Conservation (phyloP, 495 filamentous ascomycete species). For the Platismatia glauca region DNA sequence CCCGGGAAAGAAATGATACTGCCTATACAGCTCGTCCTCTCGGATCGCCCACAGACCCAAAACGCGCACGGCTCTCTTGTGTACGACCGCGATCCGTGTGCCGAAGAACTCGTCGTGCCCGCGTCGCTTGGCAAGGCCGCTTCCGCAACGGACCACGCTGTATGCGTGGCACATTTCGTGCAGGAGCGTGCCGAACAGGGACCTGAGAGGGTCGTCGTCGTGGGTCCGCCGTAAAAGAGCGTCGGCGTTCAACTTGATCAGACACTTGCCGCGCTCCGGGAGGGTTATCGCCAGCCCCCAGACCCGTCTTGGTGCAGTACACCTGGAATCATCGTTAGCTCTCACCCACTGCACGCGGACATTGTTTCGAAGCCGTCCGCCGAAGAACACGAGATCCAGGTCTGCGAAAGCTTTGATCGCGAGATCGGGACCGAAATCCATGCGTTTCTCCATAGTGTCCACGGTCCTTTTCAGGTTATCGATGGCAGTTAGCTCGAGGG, state of each 20-base stretch:
- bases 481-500: too few relatives aligned
- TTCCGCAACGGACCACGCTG: not conserved
- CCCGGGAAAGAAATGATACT: not conserved
- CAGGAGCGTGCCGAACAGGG: not conserved
- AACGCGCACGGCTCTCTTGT: not conserved
- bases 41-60: not conserved
- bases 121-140: not conserved
- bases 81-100: not conserved
- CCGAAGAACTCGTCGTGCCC: not conserved
- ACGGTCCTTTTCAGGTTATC: too few relatives aligned
- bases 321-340: too few relatives aligned
- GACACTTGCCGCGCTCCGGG: not conserved
- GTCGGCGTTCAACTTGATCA: not conserved
- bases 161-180: conserved; percentile 13
- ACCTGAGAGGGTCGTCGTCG: not conserved
- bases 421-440: not conserved
- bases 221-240: not conserved
- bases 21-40: not conserved
- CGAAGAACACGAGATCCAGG: conserved; percentile 4
- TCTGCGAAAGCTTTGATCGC: not conserved
- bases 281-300: not conserved
- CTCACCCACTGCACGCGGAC: not conserved
- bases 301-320: too few relatives aligned
- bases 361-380: not conserved
- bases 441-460: too few relatives aligned